phyloP scores from a whole-genome alignment of 2,329 filamentous ascomycete species.

The Zalaria sp. region DNA sequence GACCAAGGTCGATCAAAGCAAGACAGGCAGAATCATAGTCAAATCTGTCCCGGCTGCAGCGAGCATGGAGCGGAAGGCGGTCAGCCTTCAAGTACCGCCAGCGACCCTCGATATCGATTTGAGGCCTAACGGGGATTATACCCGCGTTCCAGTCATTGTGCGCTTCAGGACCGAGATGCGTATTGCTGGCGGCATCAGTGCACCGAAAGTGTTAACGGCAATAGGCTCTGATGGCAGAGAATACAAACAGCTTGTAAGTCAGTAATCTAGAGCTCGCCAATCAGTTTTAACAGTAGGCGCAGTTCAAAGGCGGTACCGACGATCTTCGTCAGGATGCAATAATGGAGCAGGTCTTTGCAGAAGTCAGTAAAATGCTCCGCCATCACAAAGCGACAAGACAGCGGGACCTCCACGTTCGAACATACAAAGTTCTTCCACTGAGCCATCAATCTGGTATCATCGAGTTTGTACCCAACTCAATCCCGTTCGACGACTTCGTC shows the following conservation, averaged over 20 bases:
- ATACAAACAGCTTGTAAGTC: slow-evolving; percentile 68
- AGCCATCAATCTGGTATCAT: slow-evolving; percentile 80
- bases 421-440: slow-evolving; percentile 91
- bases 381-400: slow-evolving; percentile 78
- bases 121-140: slow-evolving; percentile 60
- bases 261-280: neutral
- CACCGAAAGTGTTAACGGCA: slow-evolving; percentile 83
- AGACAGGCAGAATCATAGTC: slow-evolving; percentile 36
- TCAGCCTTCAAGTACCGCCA: slow-evolving; percentile 61
- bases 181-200: slow-evolving; percentile 81
- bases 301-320: slow-evolving; percentile 88
- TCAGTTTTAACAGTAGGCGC: slow-evolving; percentile 3
- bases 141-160: slow-evolving; percentile 55
- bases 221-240: slow-evolving; percentile 61
- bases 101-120: slow-evolving; percentile 79
- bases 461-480: slow-evolving; percentile 90
- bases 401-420: slow-evolving; percentile 77
- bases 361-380: slow-evolving; percentile 80
- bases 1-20: slow-evolving; percentile 32
- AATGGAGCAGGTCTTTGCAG: slow-evolving; percentile 99
- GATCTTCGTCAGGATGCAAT: slow-evolving; percentile 93
- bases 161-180: slow-evolving; percentile 62
- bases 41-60: slow-evolving; percentile 50
- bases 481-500: slow-evolving; percentile 82
- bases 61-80: slow-evolving; percentile 48